phyloP scores from a whole-genome alignment of 2,329 filamentous ascomycete genomes.

The Aspergillus spinulosporus region DNA sequence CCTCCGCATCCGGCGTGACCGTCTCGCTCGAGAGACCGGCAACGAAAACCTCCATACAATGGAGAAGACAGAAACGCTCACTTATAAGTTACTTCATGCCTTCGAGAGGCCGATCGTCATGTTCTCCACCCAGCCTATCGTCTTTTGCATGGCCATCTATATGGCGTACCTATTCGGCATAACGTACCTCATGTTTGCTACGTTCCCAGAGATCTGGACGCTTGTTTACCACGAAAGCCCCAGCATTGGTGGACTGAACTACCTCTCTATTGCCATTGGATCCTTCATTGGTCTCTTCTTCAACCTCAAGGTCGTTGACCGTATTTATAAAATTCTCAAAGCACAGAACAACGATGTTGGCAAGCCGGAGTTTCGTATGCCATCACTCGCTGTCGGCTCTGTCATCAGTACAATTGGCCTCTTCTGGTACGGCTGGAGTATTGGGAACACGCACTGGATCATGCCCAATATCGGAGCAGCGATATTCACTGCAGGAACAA shows the following conservation, averaged over 20 bases:
- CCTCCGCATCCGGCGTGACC: slow-evolving; percentile 53
- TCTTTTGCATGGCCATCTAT: slow-evolving; percentile 56
- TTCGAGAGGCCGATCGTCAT: slow-evolving; percentile 59
- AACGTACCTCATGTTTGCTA: slow-evolving; percentile 33
- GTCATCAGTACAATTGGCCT: slow-evolving; percentile 52
- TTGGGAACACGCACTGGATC: slow-evolving; percentile 52
- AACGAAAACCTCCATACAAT: slow-evolving; percentile 40
- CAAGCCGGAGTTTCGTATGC: slow-evolving; percentile 61
- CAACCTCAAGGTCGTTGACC: slow-evolving; percentile 49
- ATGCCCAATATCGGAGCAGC: slow-evolving; percentile 53
- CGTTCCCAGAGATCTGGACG: slow-evolving; percentile 59
- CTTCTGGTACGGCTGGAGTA: slow-evolving; percentile 60
- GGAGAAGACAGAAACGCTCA: slow-evolving; percentile 4
- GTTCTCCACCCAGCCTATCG: slow-evolving; percentile 59
- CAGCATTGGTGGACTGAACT: slow-evolving; percentile 62
- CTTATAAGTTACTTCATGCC: slow-evolving; percentile 27
- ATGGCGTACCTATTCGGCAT: slow-evolving; percentile 60
- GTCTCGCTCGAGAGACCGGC: slow-evolving; percentile 42
- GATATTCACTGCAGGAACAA: slow-evolving; percentile 46
- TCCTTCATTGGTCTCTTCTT: slow-evolving; percentile 57
- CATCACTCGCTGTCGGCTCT: slow-evolving; percentile 55
- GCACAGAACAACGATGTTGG: slow-evolving; percentile 41
- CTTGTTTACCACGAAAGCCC: slow-evolving; percentile 54
- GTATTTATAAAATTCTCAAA: slow-evolving; percentile 50
- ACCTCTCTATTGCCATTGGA: slow-evolving; percentile 62